Evolutionary conservation across 1,284 basidiomycete species (phyloP).

Genomic region (Cutaneotrichosporon mucoides): DNA sequence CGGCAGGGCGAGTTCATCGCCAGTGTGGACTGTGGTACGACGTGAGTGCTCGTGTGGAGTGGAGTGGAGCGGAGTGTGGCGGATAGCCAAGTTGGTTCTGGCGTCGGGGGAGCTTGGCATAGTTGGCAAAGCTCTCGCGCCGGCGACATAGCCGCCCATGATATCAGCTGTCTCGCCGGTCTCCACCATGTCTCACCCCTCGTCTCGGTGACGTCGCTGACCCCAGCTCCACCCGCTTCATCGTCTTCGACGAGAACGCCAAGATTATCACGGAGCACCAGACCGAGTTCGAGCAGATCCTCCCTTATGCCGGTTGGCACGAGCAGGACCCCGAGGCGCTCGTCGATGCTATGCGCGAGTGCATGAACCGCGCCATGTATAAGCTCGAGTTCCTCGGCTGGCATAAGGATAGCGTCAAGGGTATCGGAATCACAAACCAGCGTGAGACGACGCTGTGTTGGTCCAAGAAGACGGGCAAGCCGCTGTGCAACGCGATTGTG

Average conservation of each 20-base stretch:
- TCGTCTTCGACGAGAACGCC: conserved; percentile 85
- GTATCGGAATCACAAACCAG: conserved; percentile 94
- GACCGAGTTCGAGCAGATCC: conserved; percentile 86
- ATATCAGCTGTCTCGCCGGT: too few relatives aligned
- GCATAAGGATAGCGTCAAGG: conserved; percentile 78
- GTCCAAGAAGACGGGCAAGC: conserved; percentile 83
- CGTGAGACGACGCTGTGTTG: conserved; percentile 94
- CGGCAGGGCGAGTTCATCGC: conserved; percentile 67
- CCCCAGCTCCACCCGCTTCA: conserved; percentile 82
- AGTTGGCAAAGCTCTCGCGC: too few relatives aligned
- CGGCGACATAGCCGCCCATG: too few relatives aligned
- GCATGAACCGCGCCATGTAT: conserved; percentile 69
- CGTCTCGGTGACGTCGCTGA: conserved; percentile 47
- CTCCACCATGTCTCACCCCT: neutral
- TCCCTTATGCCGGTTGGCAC: conserved; percentile 90
- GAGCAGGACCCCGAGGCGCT: conserved; percentile 89
- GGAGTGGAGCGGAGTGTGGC: neutral
- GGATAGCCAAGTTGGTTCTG: neutral
- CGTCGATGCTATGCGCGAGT: conserved; percentile 68
- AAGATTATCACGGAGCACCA: conserved; percentile 83
- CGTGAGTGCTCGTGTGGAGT: conserved; percentile 55
- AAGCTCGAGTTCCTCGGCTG: conserved; percentile 67
- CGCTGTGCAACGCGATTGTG: conserved; percentile 84
- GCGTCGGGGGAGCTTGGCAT: too few relatives aligned
- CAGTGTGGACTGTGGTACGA: conserved; percentile 86